Conservation (phyloP, 305 asterid species). For the Galium porrigens region DNA sequence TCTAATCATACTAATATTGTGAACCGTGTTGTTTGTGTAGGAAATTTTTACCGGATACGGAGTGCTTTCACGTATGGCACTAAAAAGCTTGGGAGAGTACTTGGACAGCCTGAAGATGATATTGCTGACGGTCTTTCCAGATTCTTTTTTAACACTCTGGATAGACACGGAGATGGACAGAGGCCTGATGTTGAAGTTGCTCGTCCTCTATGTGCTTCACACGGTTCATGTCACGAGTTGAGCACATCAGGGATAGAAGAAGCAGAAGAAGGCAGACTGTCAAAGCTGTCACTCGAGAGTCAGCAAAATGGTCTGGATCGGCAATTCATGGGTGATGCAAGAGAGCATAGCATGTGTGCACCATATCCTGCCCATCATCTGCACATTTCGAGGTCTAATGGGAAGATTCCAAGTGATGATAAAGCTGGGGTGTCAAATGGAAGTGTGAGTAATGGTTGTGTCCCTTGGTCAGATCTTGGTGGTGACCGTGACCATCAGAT, state of each 20-base stretch:
- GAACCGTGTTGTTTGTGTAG: constrained; percentile 22
- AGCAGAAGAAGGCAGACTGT: constrained; percentile 12
- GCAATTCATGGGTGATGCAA: constrained; percentile 25
- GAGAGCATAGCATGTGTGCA: constrained; percentile 13
- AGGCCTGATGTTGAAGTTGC: constrained; percentile 43
- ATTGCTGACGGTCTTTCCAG: constrained; percentile 40
- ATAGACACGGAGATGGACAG: constrained; percentile 46
- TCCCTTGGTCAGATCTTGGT: constrained; percentile 19
- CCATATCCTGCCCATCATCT: constrained; percentile 32
- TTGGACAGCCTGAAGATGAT: constrained; percentile 32
- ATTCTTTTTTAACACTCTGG: constrained; percentile 60
- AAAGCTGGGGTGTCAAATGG: constrained; percentile 17
- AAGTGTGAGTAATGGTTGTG: constrained; percentile 7
- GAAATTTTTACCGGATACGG: constrained; percentile 67
- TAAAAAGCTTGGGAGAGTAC: constrained; percentile 48
- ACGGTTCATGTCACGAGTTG: constrained; percentile 17
- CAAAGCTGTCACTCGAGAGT: background rate
- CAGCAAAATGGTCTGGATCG: constrained; percentile 18
- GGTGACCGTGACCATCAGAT: constrained; percentile 25
- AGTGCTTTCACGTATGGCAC: constrained; percentile 83
- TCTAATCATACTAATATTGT: background rate
- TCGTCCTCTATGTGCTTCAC: constrained; percentile 12
- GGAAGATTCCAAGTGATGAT: constrained; percentile 16
- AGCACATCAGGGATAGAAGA: constrained; percentile 13
- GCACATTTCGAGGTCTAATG: constrained; percentile 18